A percentile compares a stretch with the other conserved stretches of the same genome.
Conservation (phyloP, 805 yeast genomes). For the Candida montana region DNA sequence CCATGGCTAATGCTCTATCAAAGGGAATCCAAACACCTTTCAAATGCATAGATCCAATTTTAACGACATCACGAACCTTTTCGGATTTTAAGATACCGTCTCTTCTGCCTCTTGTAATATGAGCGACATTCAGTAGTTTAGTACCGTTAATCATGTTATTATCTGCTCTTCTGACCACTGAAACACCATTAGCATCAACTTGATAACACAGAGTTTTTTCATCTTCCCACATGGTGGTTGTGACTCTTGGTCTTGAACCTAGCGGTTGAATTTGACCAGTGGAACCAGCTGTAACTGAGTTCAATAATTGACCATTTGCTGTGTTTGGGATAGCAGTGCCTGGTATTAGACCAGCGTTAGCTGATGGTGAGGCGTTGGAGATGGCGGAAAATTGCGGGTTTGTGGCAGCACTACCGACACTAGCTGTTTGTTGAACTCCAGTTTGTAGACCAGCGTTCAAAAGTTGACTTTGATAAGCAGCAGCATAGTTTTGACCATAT, state of each 20-base stretch:
- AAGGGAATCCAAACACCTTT: conserved; percentile 91
- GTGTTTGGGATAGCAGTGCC: conserved; percentile 5
- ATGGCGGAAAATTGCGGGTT: conserved; percentile 1
- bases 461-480: conserved; percentile 19
- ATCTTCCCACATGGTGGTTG: conserved; percentile 90
- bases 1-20: conserved; percentile 76
- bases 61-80: conserved; percentile 72
- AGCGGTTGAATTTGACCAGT: conserved; percentile 27
- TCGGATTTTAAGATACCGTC: conserved; percentile 81
- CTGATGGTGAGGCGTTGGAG: not conserved
- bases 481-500: conserved; percentile 21
- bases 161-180: conserved; percentile 80
- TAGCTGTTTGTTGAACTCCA: not conserved
- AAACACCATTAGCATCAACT: conserved; percentile 75
- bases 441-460: conserved; percentile 6
- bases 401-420: not conserved
- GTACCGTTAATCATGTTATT: conserved; percentile 85
- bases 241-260: conserved; percentile 49
- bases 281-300: not conserved
- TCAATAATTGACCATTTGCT: not conserved
- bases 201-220: conserved; percentile 81
- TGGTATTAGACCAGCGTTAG: not conserved
- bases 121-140: conserved; percentile 74
- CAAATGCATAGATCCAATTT: conserved; percentile 81
- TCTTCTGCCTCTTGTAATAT: conserved; percentile 82